phyloP scores from a whole-genome alignment of 306 rosid genomes.

The Chamaecrista fasciculata region DNA sequence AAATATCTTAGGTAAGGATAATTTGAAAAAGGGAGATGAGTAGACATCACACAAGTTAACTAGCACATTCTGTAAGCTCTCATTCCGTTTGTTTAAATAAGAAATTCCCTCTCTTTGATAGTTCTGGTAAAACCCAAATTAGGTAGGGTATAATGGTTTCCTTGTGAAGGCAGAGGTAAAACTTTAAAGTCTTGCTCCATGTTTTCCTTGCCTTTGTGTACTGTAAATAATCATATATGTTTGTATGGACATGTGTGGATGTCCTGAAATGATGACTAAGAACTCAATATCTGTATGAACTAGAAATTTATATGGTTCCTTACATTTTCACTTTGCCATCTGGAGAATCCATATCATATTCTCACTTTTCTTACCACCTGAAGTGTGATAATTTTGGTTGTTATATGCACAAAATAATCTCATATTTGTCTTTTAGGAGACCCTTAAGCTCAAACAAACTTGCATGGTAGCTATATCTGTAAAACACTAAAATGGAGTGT shows the following conservation, averaged over 20 bases:
- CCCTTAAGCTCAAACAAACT: no score
- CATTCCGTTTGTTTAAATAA: conserved; percentile 78
- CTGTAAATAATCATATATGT: conserved; percentile 43
- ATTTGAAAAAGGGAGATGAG: no score
- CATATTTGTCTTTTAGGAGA: background rate
- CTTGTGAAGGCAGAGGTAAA: conserved; percentile 73
- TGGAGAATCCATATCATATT: background rate
- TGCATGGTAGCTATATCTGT: no score
- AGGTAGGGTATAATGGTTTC: conserved; percentile 31
- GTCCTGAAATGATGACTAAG: conserved; percentile 66
- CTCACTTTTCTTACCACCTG: background rate
- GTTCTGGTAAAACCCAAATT: conserved; percentile 60
- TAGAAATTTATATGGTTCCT: no score
- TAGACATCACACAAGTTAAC: background rate
- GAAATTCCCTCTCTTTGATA: conserved; percentile 51
- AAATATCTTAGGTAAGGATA: no score
- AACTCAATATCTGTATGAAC: conserved; percentile 88
- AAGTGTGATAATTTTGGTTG: background rate
- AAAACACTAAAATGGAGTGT: no score
- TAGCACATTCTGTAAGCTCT: conserved; percentile 31
- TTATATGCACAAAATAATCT: background rate
- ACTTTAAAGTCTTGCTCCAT: conserved; percentile 56
- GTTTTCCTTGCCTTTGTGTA: conserved; percentile 54
- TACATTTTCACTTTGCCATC: conserved; percentile 19
- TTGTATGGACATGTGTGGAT: conserved; percentile 80